Evolutionary conservation across 306 rosid genomes (phyloP), one percentile per base, ranked within the genome.

Genomic region (Cajanus cajan): DNA sequence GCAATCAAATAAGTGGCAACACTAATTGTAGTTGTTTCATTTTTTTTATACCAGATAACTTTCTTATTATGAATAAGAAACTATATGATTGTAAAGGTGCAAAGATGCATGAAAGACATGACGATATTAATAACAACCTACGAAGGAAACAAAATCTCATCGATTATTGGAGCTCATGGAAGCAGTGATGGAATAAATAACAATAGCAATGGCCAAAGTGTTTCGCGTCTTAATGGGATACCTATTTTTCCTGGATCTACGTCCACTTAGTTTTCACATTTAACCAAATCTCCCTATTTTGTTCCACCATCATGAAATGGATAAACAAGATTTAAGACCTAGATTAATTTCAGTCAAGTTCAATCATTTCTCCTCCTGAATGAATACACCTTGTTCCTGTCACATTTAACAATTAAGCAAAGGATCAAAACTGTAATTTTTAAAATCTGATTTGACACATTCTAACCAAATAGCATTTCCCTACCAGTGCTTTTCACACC

Each of bases 101-200:
- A 89, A 85, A 87, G 91, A 78, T 72, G 85, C 39, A 87, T 71
- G 2, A 82, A 89, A 47, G 91, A 89, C 51, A 77, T 73, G 57
- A 73, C 73, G 7, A 80, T 87, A 50, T 66, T 90, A 28, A 68
- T 75, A 59, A 88, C 91, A 19, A 90, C 93, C 0, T 90, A 90
- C 31, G 91, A 90, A 82, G 91, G 93, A 0, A 78, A 80, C 10
- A 91, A 90, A 15, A 78, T 90, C 33, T 73, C 91, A 50, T 68
- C 86, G 8, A 55, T 84, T 41, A 81, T 84, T 16, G 82, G 80
- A 24, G 50, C 76, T 25, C 44, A 66, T 7, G 22, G 45, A 54
- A 22, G 37, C 51, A 21, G 19, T 34, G 75, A 65, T 31, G 76
- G 41, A 58, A 63, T 7, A 40, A 51, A 25, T 14, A 72, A 61